These are phyloP conservation scores for Paraphaeosphaeria sporulosa DNA, from an alignment of 2,329 filamentous ascomycete species.

Conservation along the genomic window DNA sequence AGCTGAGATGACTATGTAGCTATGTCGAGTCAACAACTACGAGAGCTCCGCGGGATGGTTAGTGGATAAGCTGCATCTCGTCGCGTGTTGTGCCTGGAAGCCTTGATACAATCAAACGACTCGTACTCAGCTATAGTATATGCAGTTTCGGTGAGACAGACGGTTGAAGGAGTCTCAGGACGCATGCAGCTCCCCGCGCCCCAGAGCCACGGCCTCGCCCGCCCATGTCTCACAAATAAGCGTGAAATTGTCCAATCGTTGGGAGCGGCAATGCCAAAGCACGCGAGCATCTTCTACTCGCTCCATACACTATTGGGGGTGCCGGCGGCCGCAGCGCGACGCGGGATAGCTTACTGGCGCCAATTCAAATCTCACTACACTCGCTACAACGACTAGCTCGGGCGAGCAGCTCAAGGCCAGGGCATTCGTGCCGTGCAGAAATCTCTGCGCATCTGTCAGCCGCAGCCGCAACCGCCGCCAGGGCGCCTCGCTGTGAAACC, in stretches of 20 bases:
- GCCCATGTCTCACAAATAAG: background rate
- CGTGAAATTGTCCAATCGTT: background rate
- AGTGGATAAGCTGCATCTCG: background rate
- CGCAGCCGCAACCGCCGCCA: conserved; percentile 9
- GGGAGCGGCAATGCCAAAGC: background rate
- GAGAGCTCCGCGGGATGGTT: background rate
- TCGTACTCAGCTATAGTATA: background rate
- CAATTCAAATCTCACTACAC: background rate
- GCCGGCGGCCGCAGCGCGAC: background rate
- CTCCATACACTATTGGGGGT: too few species aligned
- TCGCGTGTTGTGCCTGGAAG: background rate
- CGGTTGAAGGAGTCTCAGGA: background rate
- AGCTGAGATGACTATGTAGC: background rate
- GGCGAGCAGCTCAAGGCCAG: background rate
- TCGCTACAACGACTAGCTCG: background rate
- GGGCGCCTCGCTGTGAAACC: background rate
- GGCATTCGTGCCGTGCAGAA: conserved; percentile 13
- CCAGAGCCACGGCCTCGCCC: background rate
- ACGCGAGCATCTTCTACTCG: background rate
- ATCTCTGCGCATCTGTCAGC: conserved; percentile 7
- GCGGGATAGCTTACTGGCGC: background rate
- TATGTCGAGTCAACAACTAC: background rate
- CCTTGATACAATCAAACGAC: background rate
- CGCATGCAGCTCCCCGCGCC: background rate
- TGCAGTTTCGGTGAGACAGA: background rate